phyloP scores from a whole-genome alignment of 768 basidiomycete genomes.

The Boletus rex-veris region DNA sequence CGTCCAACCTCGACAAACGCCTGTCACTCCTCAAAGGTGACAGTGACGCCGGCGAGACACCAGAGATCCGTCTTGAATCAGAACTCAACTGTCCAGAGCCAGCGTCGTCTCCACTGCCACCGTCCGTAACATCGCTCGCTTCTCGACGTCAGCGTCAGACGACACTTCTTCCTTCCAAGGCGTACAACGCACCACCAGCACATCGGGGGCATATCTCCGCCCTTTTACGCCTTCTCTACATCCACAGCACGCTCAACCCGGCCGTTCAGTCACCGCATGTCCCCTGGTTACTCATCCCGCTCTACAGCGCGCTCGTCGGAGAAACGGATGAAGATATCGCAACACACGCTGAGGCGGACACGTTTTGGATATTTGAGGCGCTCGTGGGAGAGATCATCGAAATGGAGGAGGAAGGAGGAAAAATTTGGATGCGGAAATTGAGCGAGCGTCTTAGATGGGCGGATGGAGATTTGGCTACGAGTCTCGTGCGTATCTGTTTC shows the following conservation, averaged over 20 bases:
- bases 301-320: constrained; percentile 59
- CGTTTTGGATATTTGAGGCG: constrained; percentile 79
- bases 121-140: constrained; percentile 34
- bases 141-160: constrained; percentile 30
- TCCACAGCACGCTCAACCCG: constrained; percentile 71
- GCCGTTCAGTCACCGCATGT: constrained; percentile 65
- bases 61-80: constrained; percentile 41
- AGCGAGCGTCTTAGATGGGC: constrained; percentile 59
- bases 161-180: constrained; percentile 47
- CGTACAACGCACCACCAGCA: constrained; percentile 42
- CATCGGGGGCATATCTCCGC: constrained; percentile 62
- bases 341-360: constrained; percentile 72
- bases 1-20: constrained; percentile 52
- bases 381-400: constrained; percentile 71
- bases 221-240: constrained; percentile 64
- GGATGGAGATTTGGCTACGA: constrained; percentile 57
- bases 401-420: constrained; percentile 63
- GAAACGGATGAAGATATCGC: constrained; percentile 61
- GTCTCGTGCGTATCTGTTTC: constrained; percentile 43
- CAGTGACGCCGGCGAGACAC: constrained; percentile 23
- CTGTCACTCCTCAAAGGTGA: constrained; percentile 41
- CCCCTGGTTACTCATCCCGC: constrained; percentile 64
- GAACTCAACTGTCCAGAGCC: constrained; percentile 15
- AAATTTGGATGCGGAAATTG: constrained; percentile 59
- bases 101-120: constrained; percentile 7